Evolutionary conservation across 176 grass and related monocot species (phyloP), one percentile per base, ranked within the genome.

Genomic region (Oryza rufipogon): DNA sequence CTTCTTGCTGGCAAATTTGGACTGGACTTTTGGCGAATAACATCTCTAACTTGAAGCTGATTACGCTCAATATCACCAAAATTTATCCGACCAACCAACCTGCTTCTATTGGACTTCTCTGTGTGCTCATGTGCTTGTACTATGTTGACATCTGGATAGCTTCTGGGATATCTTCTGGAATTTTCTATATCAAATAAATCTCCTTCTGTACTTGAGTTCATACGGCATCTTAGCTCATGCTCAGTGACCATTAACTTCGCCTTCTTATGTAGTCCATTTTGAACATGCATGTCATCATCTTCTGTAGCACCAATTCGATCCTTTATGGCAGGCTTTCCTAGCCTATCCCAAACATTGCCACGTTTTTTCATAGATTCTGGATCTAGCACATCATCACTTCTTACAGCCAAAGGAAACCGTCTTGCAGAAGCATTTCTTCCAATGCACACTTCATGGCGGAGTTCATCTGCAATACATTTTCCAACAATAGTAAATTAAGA

Each of bases 261-360:
- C 74, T 84, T 83, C 87, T 90, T 90, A 73, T 63, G 75, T 25
- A 87, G 26, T 75, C 25, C 44, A 80, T 88, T 85, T 69, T 85
- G 45, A 66, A 71, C 66, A 91, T 19, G 19, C 66, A 80, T 80
- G 65, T 54, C 74, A 5, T 56, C 81, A 28, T 41, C 70, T 73
- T 80, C 87, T 80, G 74, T 72, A 69, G 48, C 11, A 81, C 87
- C 58, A 77, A 30, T 45, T 47, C 26, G 23, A 82, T 78, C 76
- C 69, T 86, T 83, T 70, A 30, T 32, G 17, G 72, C 52, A 3
- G 86, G 92, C 42, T 94, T 91, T 28, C 92, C 86, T 60, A 94
- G 86, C 81, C 92, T 94, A 74, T 94, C 92, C 89, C 89, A 94
- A 65, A 94, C 92, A 87, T 87, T 93, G 83, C 86, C 72, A 70